Evolutionary conservation across 2,329 filamentous ascomycete genomes (phyloP), one percentile per base, ranked within the genome.

Genomic region (Scytalidium lignicola): DNA sequence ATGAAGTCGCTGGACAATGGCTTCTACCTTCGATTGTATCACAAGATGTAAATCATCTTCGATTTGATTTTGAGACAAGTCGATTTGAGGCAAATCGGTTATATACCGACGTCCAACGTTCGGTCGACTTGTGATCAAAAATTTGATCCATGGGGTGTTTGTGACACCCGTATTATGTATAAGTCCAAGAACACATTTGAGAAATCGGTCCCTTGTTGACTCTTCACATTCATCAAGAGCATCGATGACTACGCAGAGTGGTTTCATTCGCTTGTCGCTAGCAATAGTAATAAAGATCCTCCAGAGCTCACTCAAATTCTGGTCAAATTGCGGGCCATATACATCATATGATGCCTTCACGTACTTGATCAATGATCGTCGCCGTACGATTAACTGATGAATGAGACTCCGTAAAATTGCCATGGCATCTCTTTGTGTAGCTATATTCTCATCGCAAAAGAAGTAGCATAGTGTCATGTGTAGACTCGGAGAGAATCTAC

Each of bases 141-240:
- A 66, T 50, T 66, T 70, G 46, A 70, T 59, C 23, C 23, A 55
- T 21, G 50, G 55, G 29, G 37, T 47, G 41, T 51, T 50, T 20
- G 51, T 22, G n/a, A 47, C 43, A 7, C 20, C 39, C 26, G 52
- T 47, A 15, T 50, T 49, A 13, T 47, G 32, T 5, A 63, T 43
- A 28, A 64, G 51, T 4, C 53, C 49, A 13, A 46, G 39, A 13
- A 67, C 60, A 1, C 54, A 48, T 8, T 58, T 49, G 7, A 67
- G 53, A 17, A 68, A 58, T 8, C 56, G 44, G 3, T 52, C 47
- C 44, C 62, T 51, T 13, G 58, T 62, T 23, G 28, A 21, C 15
- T 56, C 52, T 44, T 69, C 67, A 48, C 67, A 70, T 52, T 70
- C 67, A 56, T 70, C 68, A 45, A 71, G 58, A 5, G 65, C 67